A percentile compares a stretch with the other conserved stretches of the same genome.
Evolutionary conservation across 2,329 filamentous ascomycete species (phyloP).

Genomic region (Huntiella savannae): DNA sequence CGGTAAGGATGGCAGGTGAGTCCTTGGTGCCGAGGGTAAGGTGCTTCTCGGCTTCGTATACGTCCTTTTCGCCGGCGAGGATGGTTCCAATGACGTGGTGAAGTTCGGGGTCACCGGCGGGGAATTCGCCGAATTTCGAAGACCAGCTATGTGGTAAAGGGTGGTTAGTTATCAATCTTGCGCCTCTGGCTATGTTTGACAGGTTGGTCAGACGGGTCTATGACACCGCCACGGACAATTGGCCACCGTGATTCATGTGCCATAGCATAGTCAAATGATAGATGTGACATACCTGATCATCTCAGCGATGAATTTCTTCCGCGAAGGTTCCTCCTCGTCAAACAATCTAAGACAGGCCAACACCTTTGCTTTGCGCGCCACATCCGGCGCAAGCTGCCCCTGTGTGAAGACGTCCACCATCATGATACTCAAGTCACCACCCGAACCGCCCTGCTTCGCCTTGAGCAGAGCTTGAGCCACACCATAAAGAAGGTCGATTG

Average conservation of each 20-base stretch:
- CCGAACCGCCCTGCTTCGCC: constrained; percentile 83
- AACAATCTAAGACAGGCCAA: constrained; percentile 68
- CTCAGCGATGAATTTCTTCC: constrained; percentile 81
- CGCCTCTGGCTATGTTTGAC: too few relatives aligned
- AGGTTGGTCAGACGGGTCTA: too few relatives aligned
- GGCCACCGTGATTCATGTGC: too few relatives aligned
- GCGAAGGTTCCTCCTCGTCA: constrained; percentile 62
- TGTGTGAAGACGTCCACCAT: constrained; percentile 83
- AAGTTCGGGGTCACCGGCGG: constrained; percentile 80
- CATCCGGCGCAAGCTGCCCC: constrained; percentile 59
- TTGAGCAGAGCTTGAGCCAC: constrained; percentile 74
- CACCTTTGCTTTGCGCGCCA: constrained; percentile 53
- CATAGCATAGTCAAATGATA: not conserved
- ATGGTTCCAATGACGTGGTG: constrained; percentile 80
- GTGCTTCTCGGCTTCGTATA: constrained; percentile 85
- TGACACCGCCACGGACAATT: not conserved
- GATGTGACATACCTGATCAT: constrained; percentile 45
- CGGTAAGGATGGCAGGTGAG: constrained; percentile 60
- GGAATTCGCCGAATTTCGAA: constrained; percentile 64
- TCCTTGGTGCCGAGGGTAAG: constrained; percentile 76
- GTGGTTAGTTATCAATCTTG: too few relatives aligned
- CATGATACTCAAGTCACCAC: constrained; percentile 74
- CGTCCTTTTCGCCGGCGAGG: constrained; percentile 82
- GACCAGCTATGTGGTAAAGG: constrained; percentile 42
- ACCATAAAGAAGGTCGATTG: constrained; percentile 68